Base-by-base conservation (phyloP, 1,284 basidiomycete genomes). In the Cutaneotrichosporon arboriforme region DNA sequence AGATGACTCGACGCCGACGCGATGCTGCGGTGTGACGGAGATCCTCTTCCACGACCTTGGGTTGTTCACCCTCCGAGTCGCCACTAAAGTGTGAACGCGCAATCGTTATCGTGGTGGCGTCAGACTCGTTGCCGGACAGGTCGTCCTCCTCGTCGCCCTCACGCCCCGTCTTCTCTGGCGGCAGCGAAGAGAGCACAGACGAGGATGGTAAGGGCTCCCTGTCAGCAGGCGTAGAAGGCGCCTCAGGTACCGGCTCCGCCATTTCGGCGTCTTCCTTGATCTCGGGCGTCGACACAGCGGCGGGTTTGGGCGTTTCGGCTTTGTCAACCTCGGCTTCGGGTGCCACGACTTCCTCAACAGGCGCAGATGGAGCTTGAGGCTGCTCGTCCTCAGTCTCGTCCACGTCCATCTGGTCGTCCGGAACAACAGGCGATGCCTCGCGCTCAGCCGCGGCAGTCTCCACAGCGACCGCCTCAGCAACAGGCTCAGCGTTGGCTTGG, bases 51-150 rank as follows among this genome's bases (percentile, higher is more conserved):
- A 20, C 48, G 5, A 46, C 39, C 17, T 53, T 49, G 8, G 45
- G 49, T 8, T 21, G 17, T 9, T 52, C 45, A 23, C 42, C 40
- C 8, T 57, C 55, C 9, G 26, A 39, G 3, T 60, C 64, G 13
- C 49, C 52, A 9, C 63, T 64, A 36, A 63, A 59, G 7, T 61
- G 44, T 5, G 57, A 59, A 26, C 60, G 61, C 1, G 57, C 62
- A 7, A 68, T 46, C 3, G 70, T 72, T 23, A 60, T 57, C 4
- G 67, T 64, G 4, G 70, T 72, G 10, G 67, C 66, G 34, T 69
- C 66, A 0, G 66, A 67, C 17, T 59, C 59, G n/a, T 61, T 40
- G 8, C 64, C 69, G 8, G 63, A 60, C 20, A 58, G 58, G 10
- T 46, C 31, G 7, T 31, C 26, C 10, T 58, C 55, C 8, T 61